phyloP scores from a whole-genome alignment of 129 eudicot species.

The Rutidosis leptorrhynchoides region DNA sequence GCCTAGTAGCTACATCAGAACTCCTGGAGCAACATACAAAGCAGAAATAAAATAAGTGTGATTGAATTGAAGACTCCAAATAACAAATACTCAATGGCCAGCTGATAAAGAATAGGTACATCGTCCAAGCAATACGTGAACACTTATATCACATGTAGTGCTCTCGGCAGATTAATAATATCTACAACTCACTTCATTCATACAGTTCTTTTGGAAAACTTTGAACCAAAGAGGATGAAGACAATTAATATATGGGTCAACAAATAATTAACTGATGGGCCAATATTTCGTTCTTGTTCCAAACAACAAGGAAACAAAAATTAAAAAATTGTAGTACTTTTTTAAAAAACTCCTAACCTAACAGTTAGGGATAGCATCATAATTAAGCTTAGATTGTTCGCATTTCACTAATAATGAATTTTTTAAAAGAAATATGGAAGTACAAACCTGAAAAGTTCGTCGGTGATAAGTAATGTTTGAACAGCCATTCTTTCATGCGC shows the following conservation, averaged over 20 bases:
- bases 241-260: no score
- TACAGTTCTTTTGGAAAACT: no score
- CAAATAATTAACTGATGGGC: no score
- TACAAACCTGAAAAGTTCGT: conserved; percentile 79
- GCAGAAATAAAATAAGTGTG: not conserved
- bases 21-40: conserved; percentile 46
- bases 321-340: no score
- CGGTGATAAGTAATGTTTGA: conserved; percentile 89
- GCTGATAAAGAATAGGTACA: not conserved
- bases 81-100: not conserved
- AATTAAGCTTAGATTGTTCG: not conserved
- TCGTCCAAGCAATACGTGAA: not conserved
- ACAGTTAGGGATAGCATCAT: no score
- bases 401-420: not conserved
- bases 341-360: no score
- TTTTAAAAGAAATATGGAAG: not conserved
- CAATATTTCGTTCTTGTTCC: no score
- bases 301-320: no score
- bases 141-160: not conserved
- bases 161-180: no score
- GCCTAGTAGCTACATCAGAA: conserved; percentile 67
- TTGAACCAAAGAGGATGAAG: no score
- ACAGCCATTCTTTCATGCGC: conserved; percentile 97
- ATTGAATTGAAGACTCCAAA: conserved; percentile 1
- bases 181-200: no score